A percentile compares a stretch with the other conserved stretches of the same genome.
Evolutionary conservation across 192 early-diverging fungal genomes (phyloP).

Genomic region (Lobosporangium transversale): DNA sequence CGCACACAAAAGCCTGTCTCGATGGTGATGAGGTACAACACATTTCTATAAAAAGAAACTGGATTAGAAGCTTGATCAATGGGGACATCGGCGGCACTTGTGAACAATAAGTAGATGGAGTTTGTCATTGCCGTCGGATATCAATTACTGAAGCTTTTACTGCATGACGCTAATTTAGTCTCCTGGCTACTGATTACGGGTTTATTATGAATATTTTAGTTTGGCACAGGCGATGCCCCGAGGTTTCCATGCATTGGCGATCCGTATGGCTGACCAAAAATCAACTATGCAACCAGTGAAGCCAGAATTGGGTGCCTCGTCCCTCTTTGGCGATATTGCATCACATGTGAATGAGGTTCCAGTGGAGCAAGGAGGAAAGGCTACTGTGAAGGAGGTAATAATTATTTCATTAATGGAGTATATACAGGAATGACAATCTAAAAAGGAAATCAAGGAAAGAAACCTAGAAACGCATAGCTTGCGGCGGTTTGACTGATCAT

Average conservation of each 20-base stretch:
- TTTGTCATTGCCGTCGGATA: too few relatives aligned
- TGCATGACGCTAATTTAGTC: too few relatives aligned
- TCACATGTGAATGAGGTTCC: conserved; percentile 41
- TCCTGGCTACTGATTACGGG: too few relatives aligned
- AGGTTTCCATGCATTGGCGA: conserved; percentile 34
- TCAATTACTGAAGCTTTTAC: too few relatives aligned
- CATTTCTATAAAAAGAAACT: too few relatives aligned
- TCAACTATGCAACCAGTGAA: conserved; percentile 31
- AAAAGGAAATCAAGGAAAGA: neutral
- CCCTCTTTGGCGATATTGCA: conserved; percentile 40
- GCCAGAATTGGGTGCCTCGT: conserved; percentile 41
- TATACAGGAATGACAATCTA: neutral
- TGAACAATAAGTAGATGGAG: too few relatives aligned
- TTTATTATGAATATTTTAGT: too few relatives aligned
- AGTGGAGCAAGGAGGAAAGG: conserved; percentile 45
- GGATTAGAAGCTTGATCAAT: too few relatives aligned
- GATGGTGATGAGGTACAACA: conserved; percentile 34
- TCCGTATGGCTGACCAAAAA: conserved; percentile 42
- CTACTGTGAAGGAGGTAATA: conserved; percentile 45
- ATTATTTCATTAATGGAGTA: neutral
- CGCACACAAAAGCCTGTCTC: conserved; percentile 37
- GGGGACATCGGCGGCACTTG: too few relatives aligned
- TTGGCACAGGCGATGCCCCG: conserved; percentile 31
- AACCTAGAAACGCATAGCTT: too few relatives aligned
- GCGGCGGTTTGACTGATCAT: too few relatives aligned